These are phyloP conservation scores for Chaetomium tenue DNA, from an alignment of 495 filamentous ascomycete species.

Conservation along the genomic window DNA sequence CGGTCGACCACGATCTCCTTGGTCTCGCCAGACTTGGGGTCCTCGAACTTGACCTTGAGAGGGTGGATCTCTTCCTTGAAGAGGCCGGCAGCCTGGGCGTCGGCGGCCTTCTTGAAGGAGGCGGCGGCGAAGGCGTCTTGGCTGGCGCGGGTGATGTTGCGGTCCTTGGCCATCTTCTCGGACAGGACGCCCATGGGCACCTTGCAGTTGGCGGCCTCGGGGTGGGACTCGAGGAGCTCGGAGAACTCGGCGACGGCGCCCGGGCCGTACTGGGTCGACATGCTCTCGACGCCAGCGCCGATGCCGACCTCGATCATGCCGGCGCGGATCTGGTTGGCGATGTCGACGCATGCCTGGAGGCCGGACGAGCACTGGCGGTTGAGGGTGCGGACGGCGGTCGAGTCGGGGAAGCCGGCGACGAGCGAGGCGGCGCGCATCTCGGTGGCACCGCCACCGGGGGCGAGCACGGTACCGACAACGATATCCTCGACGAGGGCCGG, in stretches of 20 bases:
- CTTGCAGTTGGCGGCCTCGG: slow-evolving; percentile 90
- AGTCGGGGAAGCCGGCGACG: slow-evolving; percentile 86
- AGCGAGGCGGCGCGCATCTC: slow-evolving; percentile 93
- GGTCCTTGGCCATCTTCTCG: slow-evolving; percentile 91
- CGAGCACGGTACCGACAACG: slow-evolving; percentile 84
- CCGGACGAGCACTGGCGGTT: slow-evolving; percentile 93
- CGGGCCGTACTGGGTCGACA: slow-evolving; percentile 89
- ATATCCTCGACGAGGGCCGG: slow-evolving; percentile 85
- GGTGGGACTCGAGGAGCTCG: slow-evolving; percentile 79
- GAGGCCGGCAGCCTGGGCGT: slow-evolving; percentile 81
- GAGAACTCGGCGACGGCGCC: slow-evolving; percentile 91
- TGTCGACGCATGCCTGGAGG: slow-evolving; percentile 84
- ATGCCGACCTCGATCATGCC: slow-evolving; percentile 97
- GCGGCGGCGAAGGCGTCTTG: slow-evolving; percentile 89
- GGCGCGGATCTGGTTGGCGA: slow-evolving; percentile 81
- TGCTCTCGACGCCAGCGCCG: slow-evolving; percentile 96
- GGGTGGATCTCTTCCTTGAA: slow-evolving; percentile 94
- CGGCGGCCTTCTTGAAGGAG: slow-evolving; percentile 84
- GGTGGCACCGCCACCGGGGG: slow-evolving; percentile 91
- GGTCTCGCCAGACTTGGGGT: slow-evolving; percentile 87
- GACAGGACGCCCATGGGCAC: slow-evolving; percentile 95
- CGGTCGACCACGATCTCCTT: slow-evolving; percentile 77
- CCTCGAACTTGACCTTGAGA: slow-evolving; percentile 74
- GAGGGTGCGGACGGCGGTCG: slow-evolving; percentile 74
- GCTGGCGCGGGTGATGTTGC: slow-evolving; percentile 62